phyloP scores from a whole-genome alignment of 345 rosid species.

The Lenwebbia sp. region DNA sequence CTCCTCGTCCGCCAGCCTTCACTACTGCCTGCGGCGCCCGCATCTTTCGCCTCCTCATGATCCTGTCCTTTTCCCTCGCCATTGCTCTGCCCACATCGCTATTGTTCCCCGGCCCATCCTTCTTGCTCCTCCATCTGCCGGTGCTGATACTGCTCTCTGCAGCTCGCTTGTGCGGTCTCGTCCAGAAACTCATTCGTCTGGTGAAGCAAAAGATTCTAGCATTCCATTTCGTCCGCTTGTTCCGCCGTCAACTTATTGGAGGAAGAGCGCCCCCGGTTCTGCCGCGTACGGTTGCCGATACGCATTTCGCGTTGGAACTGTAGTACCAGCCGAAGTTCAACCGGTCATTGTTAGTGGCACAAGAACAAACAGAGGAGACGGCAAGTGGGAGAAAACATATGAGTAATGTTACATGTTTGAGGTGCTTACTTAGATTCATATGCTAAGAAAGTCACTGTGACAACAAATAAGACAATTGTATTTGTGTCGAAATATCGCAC shows the following conservation, averaged over 20 bases:
- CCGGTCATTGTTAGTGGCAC: neutral
- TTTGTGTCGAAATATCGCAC: no score
- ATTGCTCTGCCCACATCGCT: neutral
- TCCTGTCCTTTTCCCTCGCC: neutral
- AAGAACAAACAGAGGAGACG: neutral
- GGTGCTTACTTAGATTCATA: no score
- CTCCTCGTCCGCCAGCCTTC: neutral
- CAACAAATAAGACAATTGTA: neutral
- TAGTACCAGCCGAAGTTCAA: neutral
- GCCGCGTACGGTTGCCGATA: neutral
- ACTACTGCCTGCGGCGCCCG: neutral
- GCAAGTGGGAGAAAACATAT: no score
- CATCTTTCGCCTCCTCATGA: neutral
- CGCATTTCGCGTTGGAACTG: neutral
- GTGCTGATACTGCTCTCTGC: neutral
- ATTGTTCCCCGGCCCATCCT: neutral
- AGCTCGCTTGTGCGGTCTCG: neutral
- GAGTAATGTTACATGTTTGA: no score
- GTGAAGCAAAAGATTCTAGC: neutral
- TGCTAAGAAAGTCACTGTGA: no score
- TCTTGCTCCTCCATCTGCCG: neutral
- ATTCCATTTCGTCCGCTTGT: neutral
- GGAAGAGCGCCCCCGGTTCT: neutral
- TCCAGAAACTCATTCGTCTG: neutral
- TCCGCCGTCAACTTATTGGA: accelerated